A percentile compares a stretch with the other conserved stretches of the same genome.
Evolutionary conservation across 1,284 basidiomycete genomes (phyloP).

Genomic region (Pascua guehoae): DNA sequence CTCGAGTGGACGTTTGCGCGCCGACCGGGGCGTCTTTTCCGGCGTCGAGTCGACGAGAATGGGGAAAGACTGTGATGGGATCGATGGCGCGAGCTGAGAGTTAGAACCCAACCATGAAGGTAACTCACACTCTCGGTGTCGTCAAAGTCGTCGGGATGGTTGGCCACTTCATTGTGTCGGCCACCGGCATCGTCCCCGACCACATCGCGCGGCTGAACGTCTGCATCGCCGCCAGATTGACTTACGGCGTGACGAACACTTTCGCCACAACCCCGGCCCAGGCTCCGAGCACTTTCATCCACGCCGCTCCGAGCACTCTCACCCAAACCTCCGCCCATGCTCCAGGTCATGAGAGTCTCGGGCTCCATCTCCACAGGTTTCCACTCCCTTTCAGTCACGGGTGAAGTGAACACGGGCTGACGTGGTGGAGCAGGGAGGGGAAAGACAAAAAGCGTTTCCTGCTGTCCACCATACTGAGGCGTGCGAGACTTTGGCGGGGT

Average conservation of each 20-base stretch:
- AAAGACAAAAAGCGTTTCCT: conserved; percentile 26
- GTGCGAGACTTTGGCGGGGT: conserved; percentile 25
- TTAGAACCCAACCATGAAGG: too few relatives aligned
- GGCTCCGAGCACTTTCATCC: not conserved
- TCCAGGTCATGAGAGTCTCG: conserved; percentile 42
- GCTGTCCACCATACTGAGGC: conserved; percentile 5
- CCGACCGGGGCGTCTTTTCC: too few relatives aligned
- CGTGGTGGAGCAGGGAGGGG: conserved; percentile 20
- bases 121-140: conserved; percentile 23
- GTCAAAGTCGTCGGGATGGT: conserved; percentile 4
- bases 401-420: conserved; percentile 15
- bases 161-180: not conserved
- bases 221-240: too few relatives aligned
- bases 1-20: too few relatives aligned
- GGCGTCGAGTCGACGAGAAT: conserved; percentile 14
- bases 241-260: too few relatives aligned
- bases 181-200: too few relatives aligned
- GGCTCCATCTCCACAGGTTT: conserved; percentile 33
- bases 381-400: conserved; percentile 12
- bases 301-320: not conserved
- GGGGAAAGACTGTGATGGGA: conserved; percentile 24
- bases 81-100: conserved; percentile 19
- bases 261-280: too few relatives aligned
- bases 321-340: conserved; percentile 13
- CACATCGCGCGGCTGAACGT: too few relatives aligned